Conservation (phyloP, 2,329 filamentous ascomycete species). For the Aureobasidium sp. region DNA sequence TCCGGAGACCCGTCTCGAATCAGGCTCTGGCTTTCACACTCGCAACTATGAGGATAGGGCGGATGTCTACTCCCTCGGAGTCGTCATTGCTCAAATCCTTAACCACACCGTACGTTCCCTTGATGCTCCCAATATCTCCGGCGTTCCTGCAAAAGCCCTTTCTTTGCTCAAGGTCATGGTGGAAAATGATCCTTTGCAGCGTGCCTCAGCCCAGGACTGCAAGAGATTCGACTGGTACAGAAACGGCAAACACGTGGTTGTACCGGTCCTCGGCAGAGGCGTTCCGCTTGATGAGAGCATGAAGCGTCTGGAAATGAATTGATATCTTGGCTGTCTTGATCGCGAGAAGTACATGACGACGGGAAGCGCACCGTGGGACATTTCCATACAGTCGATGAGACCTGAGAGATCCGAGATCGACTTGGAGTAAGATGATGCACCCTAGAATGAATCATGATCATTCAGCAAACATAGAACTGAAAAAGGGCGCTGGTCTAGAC, state of each 20-base stretch:
- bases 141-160: neutral
- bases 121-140: neutral
- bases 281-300: neutral
- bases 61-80: constrained; percentile 3
- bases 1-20: neutral
- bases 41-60: neutral
- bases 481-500: too few relatives aligned
- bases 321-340: too few relatives aligned
- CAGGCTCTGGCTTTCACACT: neutral
- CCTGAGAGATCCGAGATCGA: too few relatives aligned
- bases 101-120: neutral
- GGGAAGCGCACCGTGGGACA: too few relatives aligned
- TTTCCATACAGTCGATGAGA: too few relatives aligned
- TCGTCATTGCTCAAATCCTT: neutral
- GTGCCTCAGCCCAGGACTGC: neutral
- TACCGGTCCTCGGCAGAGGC: too few relatives aligned
- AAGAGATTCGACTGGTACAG: neutral
- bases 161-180: neutral
- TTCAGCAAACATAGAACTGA: too few relatives aligned
- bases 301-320: neutral
- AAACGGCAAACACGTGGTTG: too few relatives aligned
- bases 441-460: too few relatives aligned
- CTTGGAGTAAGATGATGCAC: too few relatives aligned
- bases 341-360: too few relatives aligned
- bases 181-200: neutral